Conservation (phyloP, 2,329 filamentous ascomycete genomes). For the Exophiala aquamarina region DNA sequence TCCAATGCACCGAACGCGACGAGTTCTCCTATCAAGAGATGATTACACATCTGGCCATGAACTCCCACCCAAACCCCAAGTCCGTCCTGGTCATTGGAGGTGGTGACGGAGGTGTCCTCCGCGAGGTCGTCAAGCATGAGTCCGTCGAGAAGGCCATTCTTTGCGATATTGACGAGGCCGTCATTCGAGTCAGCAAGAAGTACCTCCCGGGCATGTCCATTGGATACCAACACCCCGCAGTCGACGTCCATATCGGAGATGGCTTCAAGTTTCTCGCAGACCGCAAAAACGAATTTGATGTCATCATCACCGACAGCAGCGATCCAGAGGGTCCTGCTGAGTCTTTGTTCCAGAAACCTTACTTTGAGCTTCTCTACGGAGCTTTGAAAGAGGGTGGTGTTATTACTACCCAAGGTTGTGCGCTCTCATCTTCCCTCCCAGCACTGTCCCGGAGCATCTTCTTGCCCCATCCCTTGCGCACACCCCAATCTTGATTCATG, state of each 20-base stretch:
- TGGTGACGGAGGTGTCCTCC: conserved; percentile 94
- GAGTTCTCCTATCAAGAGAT: conserved; percentile 99
- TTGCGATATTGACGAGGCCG: conserved; percentile 98
- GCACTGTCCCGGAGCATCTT: conserved; percentile 12
- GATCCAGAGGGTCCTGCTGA: conserved; percentile 97
- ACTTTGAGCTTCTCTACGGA: conserved; percentile 90
- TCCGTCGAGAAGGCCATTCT: conserved; percentile 93
- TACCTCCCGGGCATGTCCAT: conserved; percentile 92
- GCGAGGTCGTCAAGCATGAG: conserved; percentile 99
- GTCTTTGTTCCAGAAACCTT: conserved; percentile 96
- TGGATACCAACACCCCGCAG: conserved; percentile 91
- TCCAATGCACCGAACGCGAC: conserved; percentile 97
- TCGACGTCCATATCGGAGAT: conserved; percentile 89
- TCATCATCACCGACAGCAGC: conserved; percentile 98
- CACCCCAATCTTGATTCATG: neutral
- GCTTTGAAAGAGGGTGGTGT: conserved; percentile 94
- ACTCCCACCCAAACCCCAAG: conserved; percentile 97
- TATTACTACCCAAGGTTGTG: conserved; percentile 99
- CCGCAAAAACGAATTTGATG: conserved; percentile 96
- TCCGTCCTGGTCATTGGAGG: conserved; percentile 98
- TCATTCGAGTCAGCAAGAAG: conserved; percentile 97
- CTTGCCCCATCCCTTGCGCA: too few relatives aligned
- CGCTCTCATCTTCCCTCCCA: conserved; percentile 63
- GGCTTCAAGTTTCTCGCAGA: conserved; percentile 98
- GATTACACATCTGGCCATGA: conserved; percentile 98